Evolutionary conservation across 352 stramenopile genomes (phyloP).

Genomic region (Phytophthora fragariaefolia): DNA sequence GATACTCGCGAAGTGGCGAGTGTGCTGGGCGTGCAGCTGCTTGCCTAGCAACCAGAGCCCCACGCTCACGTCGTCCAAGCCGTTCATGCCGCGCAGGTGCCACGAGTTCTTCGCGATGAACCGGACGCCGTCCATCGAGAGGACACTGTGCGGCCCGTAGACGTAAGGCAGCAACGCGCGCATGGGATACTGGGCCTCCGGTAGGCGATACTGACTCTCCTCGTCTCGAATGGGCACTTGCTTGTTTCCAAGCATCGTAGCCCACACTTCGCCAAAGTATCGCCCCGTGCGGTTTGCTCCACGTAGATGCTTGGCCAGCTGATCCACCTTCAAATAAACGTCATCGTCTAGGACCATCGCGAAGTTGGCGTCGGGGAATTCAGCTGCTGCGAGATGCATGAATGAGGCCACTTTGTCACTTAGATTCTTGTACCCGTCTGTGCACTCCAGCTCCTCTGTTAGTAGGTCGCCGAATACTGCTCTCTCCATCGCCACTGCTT

Average conservation of each 20-base stretch:
- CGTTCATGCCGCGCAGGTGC: constrained; percentile 34
- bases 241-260: not conserved
- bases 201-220: not conserved
- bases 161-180: constrained; percentile 36
- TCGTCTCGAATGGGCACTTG: constrained; percentile 19
- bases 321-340: constrained; percentile 46
- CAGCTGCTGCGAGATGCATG: constrained; percentile 14
- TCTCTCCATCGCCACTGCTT: constrained; percentile 36
- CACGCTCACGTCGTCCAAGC: constrained; percentile 63
- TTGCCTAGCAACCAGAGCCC: constrained; percentile 56
- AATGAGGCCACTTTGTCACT: constrained; percentile 36
- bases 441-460: constrained; percentile 44
- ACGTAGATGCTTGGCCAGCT: not conserved
- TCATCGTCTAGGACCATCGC: constrained; percentile 60
- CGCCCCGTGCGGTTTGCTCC: not conserved
- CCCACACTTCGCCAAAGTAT: constrained; percentile 18
- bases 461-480: constrained; percentile 41
- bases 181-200: constrained; percentile 29
- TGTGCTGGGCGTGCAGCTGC: constrained; percentile 44
- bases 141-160: constrained; percentile 42
- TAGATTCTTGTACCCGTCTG: constrained; percentile 38
- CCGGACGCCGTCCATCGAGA: constrained; percentile 52
- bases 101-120: constrained; percentile 47
- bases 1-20: constrained; percentile 15
- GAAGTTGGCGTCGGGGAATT: constrained; percentile 25